Evolutionary conservation across 352 stramenopile species (phyloP).

Genomic region (Globisporangium parvum): DNA sequence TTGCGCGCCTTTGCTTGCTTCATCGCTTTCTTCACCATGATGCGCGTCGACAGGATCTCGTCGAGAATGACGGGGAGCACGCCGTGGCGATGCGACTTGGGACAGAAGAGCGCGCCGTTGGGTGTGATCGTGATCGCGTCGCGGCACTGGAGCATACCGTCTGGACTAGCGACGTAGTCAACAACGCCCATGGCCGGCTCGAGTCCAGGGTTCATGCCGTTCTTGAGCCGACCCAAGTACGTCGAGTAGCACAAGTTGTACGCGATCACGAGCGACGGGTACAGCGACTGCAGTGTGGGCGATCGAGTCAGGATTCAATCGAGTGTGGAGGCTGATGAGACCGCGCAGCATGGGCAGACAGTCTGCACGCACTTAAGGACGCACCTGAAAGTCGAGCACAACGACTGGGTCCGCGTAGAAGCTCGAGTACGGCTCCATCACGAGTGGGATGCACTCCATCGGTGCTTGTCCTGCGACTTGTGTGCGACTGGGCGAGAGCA

Average conservation of each 20-base stretch:
- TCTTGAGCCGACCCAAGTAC: conserved; percentile 88
- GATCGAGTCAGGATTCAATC: no score
- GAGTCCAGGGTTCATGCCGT: conserved; percentile 63
- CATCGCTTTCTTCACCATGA: conserved; percentile 98
- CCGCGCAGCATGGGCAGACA: no score
- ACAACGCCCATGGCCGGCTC: conserved; percentile 63
- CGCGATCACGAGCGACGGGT: conserved; percentile 98
- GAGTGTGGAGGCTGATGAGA: no score
- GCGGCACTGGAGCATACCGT: conserved; percentile 40
- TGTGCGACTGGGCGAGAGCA: conserved; percentile 69
- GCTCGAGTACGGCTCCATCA: conserved; percentile 93
- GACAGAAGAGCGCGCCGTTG: conserved; percentile 95
- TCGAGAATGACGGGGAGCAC: conserved; percentile 96
- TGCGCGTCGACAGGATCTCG: conserved; percentile 93
- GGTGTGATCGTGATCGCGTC: conserved; percentile 71
- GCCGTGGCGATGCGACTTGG: conserved; percentile 89
- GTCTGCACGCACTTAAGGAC: neutral
- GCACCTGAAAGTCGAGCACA: conserved; percentile 97
- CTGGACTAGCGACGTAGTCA: conserved; percentile 34
- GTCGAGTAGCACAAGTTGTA: conserved; percentile 99
- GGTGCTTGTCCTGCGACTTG: conserved; percentile 87
- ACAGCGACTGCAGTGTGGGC: conserved; percentile 85
- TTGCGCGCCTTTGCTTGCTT: conserved; percentile 85
- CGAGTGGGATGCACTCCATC: conserved; percentile 91
- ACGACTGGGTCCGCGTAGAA: conserved; percentile 97